Conservation (phyloP, 2,329 filamentous ascomycete genomes). For the Dactylonectria estremocensis region DNA sequence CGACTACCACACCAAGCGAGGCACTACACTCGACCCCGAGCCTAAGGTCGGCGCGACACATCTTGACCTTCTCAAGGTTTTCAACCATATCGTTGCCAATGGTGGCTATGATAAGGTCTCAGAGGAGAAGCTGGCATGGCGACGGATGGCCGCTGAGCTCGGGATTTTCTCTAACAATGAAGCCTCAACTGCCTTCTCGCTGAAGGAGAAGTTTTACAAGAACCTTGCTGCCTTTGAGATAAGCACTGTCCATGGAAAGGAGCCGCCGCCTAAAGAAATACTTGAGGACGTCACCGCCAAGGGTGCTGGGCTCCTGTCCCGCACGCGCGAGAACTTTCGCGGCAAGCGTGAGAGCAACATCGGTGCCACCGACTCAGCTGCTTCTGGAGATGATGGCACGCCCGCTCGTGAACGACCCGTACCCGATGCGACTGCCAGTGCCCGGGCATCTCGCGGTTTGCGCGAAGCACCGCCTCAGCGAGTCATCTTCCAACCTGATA, state of each 20-base stretch:
- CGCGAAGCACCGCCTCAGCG: constrained; percentile 89
- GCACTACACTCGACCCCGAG: constrained; percentile 83
- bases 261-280: constrained; percentile 90
- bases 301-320: constrained; percentile 82
- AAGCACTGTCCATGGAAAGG: constrained; percentile 80
- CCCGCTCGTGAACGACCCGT: constrained; percentile 68
- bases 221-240: constrained; percentile 92
- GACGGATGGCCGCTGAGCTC: constrained; percentile 82
- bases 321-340: constrained; percentile 84
- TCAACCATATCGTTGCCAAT: constrained; percentile 80
- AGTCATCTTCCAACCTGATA: constrained; percentile 88
- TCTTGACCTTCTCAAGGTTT: constrained; percentile 84
- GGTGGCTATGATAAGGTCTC: constrained; percentile 91
- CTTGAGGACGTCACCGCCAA: constrained; percentile 90
- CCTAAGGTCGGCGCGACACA: constrained; percentile 85
- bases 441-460: constrained; percentile 75
- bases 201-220: constrained; percentile 93
- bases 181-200: constrained; percentile 85
- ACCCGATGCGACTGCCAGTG: constrained; percentile 67
- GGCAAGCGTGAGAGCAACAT: constrained; percentile 64
- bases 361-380: constrained; percentile 70
- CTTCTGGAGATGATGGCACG: constrained; percentile 73
- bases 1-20: constrained; percentile 83
- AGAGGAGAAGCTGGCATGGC: constrained; percentile 89
- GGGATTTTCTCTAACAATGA: constrained; percentile 82